Base-by-base conservation (phyloP, 192 early-diverging fungal species). In the Entomortierella parvispora region DNA sequence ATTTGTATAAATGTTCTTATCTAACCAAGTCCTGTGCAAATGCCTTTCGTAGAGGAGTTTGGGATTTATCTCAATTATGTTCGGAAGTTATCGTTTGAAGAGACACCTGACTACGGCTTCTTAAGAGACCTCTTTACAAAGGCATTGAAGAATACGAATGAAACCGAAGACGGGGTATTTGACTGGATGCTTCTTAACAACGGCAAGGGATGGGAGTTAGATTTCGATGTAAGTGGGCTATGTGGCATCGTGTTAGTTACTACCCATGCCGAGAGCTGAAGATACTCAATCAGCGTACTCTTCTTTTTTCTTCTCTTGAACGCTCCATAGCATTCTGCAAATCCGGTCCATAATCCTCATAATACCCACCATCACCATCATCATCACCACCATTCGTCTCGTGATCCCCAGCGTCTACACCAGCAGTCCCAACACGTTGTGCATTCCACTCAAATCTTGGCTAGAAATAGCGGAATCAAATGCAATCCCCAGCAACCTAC, bases 41-140 rank as follows among this genome's bases (percentile, higher is more conserved):
- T n/a, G n/a, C n/a, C n/a, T n/a, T n/a, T n/a, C 47, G 6, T 69
- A 82, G 91, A 92, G 62, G 96, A 99, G 84, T 98, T 98, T 87
- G 90, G 87, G 31, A 88, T 88, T 25, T 96, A 98, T 51, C 83
- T 99, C 26, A 88, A 88, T 58, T 97, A 97, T 63, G 97, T 93
- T 52, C 87, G 97, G 59, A 92, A 93, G 76, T 85, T 97, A 29
- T 93, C 90, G 45, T 99, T 99, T 76, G 97, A 99, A 57, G 96
- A 99, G 78, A 89, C 90, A n/a, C 97, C 97, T 17, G 95, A 99
- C 84, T 99, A 99, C 82, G 93, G 95, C 71, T 97, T 94, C 62
- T 81, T 97, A 69, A 84, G 93, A 60, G 90, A 90, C 11, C 79
- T 99, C 52, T 93, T 99, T 53, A 90, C 90, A 68, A 91, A 93